Evolutionary conservation across 148 eudicot species (phyloP).

Genomic region (Rhododendron mucronatum): DNA sequence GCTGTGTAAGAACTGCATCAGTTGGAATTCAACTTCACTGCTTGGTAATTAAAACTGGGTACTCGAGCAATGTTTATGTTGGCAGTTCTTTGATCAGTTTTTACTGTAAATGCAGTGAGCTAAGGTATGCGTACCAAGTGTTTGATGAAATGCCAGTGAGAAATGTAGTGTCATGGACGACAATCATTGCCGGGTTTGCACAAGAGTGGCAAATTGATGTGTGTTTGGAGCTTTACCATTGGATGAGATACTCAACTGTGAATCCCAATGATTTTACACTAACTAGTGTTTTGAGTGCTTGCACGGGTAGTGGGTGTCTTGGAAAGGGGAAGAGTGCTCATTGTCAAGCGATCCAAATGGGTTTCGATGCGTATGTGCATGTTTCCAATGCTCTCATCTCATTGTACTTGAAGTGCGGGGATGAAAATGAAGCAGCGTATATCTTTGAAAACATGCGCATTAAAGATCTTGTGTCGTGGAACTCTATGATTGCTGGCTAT

Average conservation of each 20-base stretch:
- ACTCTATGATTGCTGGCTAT: neutral
- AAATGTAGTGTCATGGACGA: neutral
- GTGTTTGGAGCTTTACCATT: neutral
- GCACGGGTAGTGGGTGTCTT: neutral
- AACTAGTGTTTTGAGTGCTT: neutral
- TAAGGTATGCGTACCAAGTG: neutral
- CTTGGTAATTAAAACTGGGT: neutral
- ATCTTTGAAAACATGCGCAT: neutral
- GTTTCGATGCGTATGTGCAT: neutral
- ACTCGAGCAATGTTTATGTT: neutral
- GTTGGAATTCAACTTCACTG: neutral
- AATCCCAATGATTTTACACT: neutral
- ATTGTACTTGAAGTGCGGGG: neutral
- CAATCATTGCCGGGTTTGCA: neutral
- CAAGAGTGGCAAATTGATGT: neutral
- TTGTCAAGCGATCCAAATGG: conserved; percentile 1
- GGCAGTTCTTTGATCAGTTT: neutral
- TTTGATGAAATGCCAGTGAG: neutral
- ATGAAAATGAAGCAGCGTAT: neutral
- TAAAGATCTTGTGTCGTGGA: neutral
- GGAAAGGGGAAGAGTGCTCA: conserved; percentile 4
- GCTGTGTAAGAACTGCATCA: neutral
- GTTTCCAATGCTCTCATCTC: conserved; percentile 8
- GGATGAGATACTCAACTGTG: neutral
- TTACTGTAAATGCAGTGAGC: neutral